Evolutionary conservation across 331 rosid genomes (phyloP).

Genomic region (Acacia concinna): DNA sequence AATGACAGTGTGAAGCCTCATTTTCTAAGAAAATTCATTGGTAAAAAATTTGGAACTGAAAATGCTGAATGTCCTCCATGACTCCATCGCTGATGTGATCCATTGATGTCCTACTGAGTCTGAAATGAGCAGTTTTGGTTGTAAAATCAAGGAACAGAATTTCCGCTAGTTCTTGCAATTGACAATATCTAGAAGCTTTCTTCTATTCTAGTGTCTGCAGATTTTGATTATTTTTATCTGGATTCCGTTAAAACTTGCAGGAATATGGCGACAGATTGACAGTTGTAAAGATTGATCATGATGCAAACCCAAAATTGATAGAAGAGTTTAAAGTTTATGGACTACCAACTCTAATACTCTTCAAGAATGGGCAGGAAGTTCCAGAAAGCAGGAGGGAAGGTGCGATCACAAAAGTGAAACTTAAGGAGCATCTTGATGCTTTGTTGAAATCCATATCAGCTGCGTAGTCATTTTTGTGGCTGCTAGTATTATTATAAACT

Average conservation of each 20-base stretch:
- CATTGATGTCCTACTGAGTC: background rate
- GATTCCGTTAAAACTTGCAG: conserved; percentile 37
- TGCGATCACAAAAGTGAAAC: conserved; percentile 78
- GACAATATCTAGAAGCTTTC: background rate
- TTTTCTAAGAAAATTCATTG: background rate
- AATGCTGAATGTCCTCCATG: background rate
- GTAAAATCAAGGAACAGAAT: background rate
- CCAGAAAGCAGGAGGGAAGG: conserved; percentile 89
- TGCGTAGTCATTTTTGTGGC: conserved; percentile 35
- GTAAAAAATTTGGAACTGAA: background rate
- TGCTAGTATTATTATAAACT: background rate
- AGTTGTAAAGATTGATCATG: conserved; percentile 83
- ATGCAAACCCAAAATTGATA: conserved; percentile 70
- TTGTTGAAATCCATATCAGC: conserved; percentile 63
- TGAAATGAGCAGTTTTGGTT: background rate
- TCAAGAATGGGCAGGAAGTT: conserved; percentile 77
- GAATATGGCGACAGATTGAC: conserved; percentile 74
- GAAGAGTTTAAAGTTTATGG: conserved; percentile 81
- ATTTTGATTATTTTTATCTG: conserved; percentile 1
- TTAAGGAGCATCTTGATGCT: conserved; percentile 63
- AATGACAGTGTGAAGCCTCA: background rate
- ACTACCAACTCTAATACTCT: conserved; percentile 72
- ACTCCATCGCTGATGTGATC: background rate
- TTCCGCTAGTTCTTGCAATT: background rate
- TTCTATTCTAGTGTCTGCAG: background rate